These are phyloP conservation scores for Peziza echinospora DNA, from an alignment of 495 filamentous ascomycete genomes.

Conservation along the genomic window DNA sequence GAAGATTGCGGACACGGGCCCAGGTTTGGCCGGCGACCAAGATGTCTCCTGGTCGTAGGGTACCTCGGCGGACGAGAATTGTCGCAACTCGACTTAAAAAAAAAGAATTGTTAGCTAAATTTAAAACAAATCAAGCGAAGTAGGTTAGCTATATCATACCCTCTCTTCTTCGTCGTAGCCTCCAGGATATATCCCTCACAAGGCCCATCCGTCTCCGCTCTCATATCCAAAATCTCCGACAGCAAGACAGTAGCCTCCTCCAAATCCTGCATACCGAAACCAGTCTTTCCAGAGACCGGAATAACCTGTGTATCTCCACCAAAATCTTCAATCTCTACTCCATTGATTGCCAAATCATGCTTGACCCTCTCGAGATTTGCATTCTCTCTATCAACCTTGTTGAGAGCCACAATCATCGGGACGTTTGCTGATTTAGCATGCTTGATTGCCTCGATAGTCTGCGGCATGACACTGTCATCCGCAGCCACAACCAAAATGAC, in stretches of 20 bases:
- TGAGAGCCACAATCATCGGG: conserved; percentile 95
- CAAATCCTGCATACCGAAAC: conserved; percentile 72
- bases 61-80: conserved; percentile 69
- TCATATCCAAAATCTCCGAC: conserved; percentile 73
- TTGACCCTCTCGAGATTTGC: conserved; percentile 65
- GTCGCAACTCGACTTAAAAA: conserved; percentile 84
- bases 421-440: conserved; percentile 80
- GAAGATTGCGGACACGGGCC: conserved; percentile 58
- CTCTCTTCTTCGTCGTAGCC: conserved; percentile 67
- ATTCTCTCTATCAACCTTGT: conserved; percentile 80
- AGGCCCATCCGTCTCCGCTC: conserved; percentile 51
- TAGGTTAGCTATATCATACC: too few relatives aligned
- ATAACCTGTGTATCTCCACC: conserved; percentile 90
- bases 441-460: conserved; percentile 90
- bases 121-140: too few relatives aligned
- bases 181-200: conserved; percentile 92
- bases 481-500: conserved; percentile 91
- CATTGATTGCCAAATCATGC: conserved; percentile 61
- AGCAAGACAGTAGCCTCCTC: conserved; percentile 72
- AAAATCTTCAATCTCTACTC: conserved; percentile 81
- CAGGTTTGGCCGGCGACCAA: conserved; percentile 75
- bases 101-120: too few relatives aligned
- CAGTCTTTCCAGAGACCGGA: conserved; percentile 78
- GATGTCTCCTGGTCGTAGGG: conserved; percentile 55
- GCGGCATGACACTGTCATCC: conserved; percentile 93